A percentile compares a stretch with the other conserved stretches of the same genome.
These are phyloP conservation scores for Melaleuca alternifolia DNA, from an alignment of 345 rosid genomes.

Conservation along the genomic window DNA sequence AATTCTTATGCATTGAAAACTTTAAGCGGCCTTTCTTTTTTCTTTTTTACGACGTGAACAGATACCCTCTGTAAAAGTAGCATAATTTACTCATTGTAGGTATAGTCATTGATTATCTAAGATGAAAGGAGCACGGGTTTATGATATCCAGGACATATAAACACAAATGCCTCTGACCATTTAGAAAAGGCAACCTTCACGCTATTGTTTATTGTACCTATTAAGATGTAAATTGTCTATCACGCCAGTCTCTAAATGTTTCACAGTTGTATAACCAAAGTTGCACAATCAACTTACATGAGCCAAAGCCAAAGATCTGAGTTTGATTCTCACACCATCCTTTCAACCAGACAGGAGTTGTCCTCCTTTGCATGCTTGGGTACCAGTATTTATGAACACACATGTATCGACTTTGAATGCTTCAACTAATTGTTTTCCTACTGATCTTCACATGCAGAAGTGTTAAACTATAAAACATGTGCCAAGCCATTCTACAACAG, in stretches of 20 bases:
- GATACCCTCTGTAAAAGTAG: background rate
- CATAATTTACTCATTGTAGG: background rate
- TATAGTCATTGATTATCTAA: background rate
- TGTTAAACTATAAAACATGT: background rate
- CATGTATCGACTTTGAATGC: background rate
- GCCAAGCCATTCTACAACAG: background rate
- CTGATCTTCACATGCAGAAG: background rate
- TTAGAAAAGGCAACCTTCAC: background rate
- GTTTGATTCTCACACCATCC: background rate
- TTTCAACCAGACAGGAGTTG: background rate
- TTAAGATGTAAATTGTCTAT: background rate
- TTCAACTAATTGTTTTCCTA: background rate
- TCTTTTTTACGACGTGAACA: background rate
- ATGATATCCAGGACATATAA: background rate
- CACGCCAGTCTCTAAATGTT: background rate
- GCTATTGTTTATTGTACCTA: background rate
- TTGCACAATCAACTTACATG: background rate
- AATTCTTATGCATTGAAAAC: background rate
- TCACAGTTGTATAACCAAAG: background rate
- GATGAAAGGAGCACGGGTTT: background rate
- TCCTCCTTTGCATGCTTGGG: background rate
- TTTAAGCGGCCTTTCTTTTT: background rate
- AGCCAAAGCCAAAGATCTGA: background rate
- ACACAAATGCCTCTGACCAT: background rate
- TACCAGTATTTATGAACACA: background rate